phyloP scores from a whole-genome alignment of 1,284 basidiomycete genomes.

The Pyrrhoderma noxium region DNA sequence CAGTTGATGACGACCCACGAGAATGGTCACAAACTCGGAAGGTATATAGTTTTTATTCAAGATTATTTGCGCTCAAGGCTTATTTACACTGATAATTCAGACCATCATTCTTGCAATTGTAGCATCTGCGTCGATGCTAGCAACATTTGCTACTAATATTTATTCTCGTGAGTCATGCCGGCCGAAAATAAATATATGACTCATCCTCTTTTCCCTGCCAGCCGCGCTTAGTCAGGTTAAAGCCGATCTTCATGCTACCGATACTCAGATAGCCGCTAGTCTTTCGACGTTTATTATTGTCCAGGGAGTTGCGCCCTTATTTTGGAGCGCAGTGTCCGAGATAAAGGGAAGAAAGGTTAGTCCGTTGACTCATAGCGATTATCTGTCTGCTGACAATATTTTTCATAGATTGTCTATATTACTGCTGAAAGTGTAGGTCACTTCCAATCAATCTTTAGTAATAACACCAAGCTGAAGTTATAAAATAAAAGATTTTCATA shows the following conservation, averaged over 20 bases:
- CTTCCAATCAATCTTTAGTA: background rate
- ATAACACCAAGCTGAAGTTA: background rate
- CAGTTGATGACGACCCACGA: conserved; percentile 72
- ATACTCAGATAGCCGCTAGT: conserved; percentile 64
- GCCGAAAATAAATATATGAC: conserved; percentile 7
- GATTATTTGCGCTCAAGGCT: background rate
- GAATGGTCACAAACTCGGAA: conserved; percentile 66
- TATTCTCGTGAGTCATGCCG: conserved; percentile 49
- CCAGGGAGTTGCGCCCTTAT: conserved; percentile 62
- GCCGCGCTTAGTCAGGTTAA: conserved; percentile 66
- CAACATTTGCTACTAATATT: conserved; percentile 61
- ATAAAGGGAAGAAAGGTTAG: conserved; percentile 73
- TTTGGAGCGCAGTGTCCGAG: conserved; percentile 73
- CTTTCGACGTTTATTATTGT: conserved; percentile 74
- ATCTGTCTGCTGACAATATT: conserved; percentile 5
- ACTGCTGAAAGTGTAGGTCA: conserved; percentile 37
- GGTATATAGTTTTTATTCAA: conserved; percentile 28
- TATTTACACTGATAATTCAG: conserved; percentile 27
- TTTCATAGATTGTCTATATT: conserved; percentile 55
- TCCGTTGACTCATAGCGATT: conserved; percentile 11
- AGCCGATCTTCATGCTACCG: conserved; percentile 54
- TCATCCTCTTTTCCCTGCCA: conserved; percentile 19
- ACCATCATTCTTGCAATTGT: conserved; percentile 50
- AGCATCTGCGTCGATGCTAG: conserved; percentile 55
- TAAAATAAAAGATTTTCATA: conserved; percentile 37